These are phyloP conservation scores for Colletotrichum cuscutae DNA, from an alignment of 2,329 filamentous ascomycete species.

Conservation along the genomic window DNA sequence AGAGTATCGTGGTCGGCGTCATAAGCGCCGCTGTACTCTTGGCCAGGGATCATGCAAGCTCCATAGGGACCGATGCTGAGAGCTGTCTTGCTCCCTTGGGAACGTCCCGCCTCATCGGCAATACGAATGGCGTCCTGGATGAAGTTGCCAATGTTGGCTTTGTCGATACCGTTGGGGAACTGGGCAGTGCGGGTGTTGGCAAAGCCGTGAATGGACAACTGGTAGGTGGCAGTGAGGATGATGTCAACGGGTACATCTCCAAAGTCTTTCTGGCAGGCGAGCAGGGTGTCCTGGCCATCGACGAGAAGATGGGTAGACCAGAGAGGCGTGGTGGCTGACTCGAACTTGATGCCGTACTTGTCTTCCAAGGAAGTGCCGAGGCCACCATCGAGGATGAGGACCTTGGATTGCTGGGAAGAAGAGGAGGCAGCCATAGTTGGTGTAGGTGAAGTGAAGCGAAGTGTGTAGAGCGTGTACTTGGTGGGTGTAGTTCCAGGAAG, in stretches of 20 bases:
- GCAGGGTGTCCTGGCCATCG: conserved; percentile 59
- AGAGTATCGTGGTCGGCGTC: conserved; percentile 57
- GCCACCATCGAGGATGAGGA: conserved; percentile 72
- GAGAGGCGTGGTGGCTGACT: conserved; percentile 61
- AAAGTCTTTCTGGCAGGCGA: conserved; percentile 67
- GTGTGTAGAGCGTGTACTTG: too few species aligned
- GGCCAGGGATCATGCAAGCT: conserved; percentile 72
- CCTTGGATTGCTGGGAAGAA: conserved; percentile 6
- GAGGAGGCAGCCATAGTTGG: conserved; percentile 13
- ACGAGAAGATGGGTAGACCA: conserved; percentile 77
- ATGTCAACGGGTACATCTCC: conserved; percentile 67
- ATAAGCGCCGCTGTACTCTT: conserved; percentile 73
- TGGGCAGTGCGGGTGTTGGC: conserved; percentile 54
- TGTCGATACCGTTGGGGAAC: conserved; percentile 55
- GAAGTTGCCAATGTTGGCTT: conserved; percentile 50
- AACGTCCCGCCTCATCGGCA: conserved; percentile 47
- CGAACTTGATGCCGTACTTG: conserved; percentile 63
- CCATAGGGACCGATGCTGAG: conserved; percentile 75
- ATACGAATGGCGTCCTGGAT: conserved; percentile 57
- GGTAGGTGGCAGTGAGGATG: conserved; percentile 75
- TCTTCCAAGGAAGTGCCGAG: conserved; percentile 74
- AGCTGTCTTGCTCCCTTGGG: conserved; percentile 53
- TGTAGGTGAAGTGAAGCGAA: neutral
- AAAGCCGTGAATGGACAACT: conserved; percentile 69
- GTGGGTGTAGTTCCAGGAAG: neutral